Percentiles rank a stretch among this genome's conserved stretches.
phyloP scores from a whole-genome alignment of 208 protist species.

The Naegleria fowleri region DNA sequence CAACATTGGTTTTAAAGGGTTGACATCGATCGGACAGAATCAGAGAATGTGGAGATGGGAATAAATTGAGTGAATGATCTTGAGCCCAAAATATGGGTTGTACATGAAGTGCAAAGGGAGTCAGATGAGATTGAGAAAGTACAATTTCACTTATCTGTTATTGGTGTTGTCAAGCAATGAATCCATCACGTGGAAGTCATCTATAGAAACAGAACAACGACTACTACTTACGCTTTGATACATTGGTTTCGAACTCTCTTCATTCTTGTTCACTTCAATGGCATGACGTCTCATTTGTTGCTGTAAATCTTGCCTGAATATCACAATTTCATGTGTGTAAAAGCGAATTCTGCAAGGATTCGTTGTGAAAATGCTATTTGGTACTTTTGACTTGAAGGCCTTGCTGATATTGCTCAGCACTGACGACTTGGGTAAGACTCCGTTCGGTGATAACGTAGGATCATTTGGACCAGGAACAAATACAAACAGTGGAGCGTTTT shows the following conservation, averaged over 20 bases:
- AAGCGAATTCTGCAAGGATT: not conserved
- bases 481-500: not conserved
- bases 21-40: not conserved
- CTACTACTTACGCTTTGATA: not conserved
- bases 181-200: too few species aligned
- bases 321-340: not conserved
- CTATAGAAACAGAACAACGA: not conserved
- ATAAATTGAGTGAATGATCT: not conserved
- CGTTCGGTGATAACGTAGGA: not conserved
- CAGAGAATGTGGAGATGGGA: not conserved
- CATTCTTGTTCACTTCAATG: not conserved
- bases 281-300: not conserved
- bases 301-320: slow-evolving; percentile 9
- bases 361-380: not conserved
- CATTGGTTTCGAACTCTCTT: not conserved
- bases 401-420: not conserved
- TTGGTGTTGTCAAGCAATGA: not conserved
- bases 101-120: not conserved
- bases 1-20: not conserved
- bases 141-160: not conserved
- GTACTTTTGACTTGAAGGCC: not conserved
- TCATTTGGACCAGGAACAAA: slow-evolving; percentile 23
- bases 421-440: not conserved
- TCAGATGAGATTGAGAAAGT: not conserved
- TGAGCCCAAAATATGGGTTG: not conserved